These are phyloP conservation scores for Pulveroboletus sp. DNA, from an alignment of 768 basidiomycete species.

Conservation along the genomic window DNA sequence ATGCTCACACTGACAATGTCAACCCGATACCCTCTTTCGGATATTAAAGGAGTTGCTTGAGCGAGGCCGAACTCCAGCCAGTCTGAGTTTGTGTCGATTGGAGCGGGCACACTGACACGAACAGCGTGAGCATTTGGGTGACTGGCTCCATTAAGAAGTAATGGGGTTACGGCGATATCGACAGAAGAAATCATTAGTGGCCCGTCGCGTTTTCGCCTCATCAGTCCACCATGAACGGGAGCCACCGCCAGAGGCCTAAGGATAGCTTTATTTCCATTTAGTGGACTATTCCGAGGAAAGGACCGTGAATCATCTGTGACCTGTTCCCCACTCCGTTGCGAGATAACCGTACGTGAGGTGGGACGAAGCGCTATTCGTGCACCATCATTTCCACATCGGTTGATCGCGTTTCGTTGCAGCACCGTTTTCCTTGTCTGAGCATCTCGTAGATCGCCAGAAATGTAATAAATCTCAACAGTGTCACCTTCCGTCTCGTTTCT, in stretches of 20 bases:
- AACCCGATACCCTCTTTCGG: conserved; percentile 36
- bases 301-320: conserved; percentile 16
- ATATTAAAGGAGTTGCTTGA: conserved; percentile 27
- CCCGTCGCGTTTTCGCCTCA: conserved; percentile 45
- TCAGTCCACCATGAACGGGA: conserved; percentile 29
- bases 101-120: conserved; percentile 50
- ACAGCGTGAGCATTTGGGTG: conserved; percentile 55
- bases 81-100: conserved; percentile 55
- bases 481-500: conserved; percentile 52
- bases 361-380: conserved; percentile 53
- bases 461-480: conserved; percentile 59
- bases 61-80: conserved; percentile 77
- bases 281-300: conserved; percentile 20
- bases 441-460: conserved; percentile 52
- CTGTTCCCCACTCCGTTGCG: conserved; percentile 19
- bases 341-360: conserved; percentile 23
- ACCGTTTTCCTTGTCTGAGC: conserved; percentile 62
- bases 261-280: conserved; percentile 13
- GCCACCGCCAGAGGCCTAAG: conserved; percentile 11
- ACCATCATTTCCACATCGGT: conserved; percentile 59
- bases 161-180: conserved; percentile 47
- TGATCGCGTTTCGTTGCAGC: conserved; percentile 52
- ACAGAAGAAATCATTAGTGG: conserved; percentile 61
- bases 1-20: conserved; percentile 52
- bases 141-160: conserved; percentile 25